Evolutionary conservation across 2,329 filamentous ascomycete species (phyloP).

Genomic region (Byssothecium circinans): DNA sequence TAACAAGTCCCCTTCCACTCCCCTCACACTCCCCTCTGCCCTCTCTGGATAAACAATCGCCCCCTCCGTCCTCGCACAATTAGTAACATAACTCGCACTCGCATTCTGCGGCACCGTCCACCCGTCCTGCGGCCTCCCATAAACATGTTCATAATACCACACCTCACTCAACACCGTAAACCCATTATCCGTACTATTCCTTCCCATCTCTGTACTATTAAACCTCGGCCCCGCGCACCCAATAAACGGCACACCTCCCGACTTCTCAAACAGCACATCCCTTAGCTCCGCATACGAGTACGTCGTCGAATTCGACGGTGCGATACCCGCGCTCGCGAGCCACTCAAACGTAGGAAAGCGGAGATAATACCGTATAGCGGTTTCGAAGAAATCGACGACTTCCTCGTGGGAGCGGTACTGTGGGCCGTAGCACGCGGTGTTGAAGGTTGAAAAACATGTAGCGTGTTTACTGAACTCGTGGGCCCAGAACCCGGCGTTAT

Average conservation of each 20-base stretch:
- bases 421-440: constrained; percentile 65
- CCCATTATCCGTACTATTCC: constrained; percentile 58
- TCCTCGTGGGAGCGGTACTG: constrained; percentile 59
- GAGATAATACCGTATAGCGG: constrained; percentile 60
- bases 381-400: constrained; percentile 65
- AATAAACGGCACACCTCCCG: constrained; percentile 61
- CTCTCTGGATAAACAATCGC: constrained; percentile 61
- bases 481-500: constrained; percentile 64
- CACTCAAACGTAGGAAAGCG: constrained; percentile 62
- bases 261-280: constrained; percentile 51
- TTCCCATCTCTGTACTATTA: constrained; percentile 62
- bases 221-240: constrained; percentile 63
- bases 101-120: constrained; percentile 53
- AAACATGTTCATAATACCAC: constrained; percentile 68
- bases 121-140: constrained; percentile 59
- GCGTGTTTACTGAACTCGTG: constrained; percentile 71
- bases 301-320: constrained; percentile 60
- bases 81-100: constrained; percentile 52
- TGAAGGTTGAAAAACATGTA: constrained; percentile 68
- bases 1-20: too few relatives aligned
- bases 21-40: constrained; percentile 43
- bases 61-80: constrained; percentile 57
- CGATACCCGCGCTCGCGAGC: constrained; percentile 58
- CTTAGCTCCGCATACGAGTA: constrained; percentile 60
- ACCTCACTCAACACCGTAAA: constrained; percentile 62